Conservation (phyloP, 192 early-diverging fungal genomes). For the Pilaira anomala region DNA sequence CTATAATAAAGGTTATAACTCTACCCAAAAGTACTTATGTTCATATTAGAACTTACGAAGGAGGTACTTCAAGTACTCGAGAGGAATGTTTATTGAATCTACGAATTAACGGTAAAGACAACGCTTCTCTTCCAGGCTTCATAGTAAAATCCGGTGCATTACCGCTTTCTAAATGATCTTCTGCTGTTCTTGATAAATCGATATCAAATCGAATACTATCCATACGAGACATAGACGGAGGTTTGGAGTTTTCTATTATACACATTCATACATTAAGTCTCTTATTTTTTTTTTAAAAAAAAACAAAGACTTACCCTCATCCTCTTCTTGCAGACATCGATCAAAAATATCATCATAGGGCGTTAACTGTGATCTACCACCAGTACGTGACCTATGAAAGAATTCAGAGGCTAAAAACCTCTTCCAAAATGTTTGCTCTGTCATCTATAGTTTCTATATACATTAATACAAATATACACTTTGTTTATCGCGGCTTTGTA, state of each 20-base stretch:
- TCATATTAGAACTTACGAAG: slow-evolving; percentile 13
- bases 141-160: slow-evolving; percentile 83
- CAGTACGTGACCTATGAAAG: slow-evolving; percentile 77
- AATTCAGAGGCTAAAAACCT: slow-evolving; percentile 79
- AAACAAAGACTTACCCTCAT: slow-evolving; percentile 62
- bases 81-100: slow-evolving; percentile 88
- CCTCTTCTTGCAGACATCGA: slow-evolving; percentile 73
- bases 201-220: slow-evolving; percentile 64
- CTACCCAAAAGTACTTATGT: neutral
- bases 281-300: slow-evolving; percentile 28
- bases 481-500: too few relatives aligned
- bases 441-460: slow-evolving; percentile 32
- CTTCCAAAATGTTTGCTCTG: slow-evolving; percentile 85
- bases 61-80: slow-evolving; percentile 60
- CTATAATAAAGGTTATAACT: neutral
- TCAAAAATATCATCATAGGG: slow-evolving; percentile 76
- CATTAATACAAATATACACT: neutral
- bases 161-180: slow-evolving; percentile 73
- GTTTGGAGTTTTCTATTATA: slow-evolving; percentile 18
- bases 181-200: slow-evolving; percentile 76
- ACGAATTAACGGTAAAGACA: slow-evolving; percentile 78
- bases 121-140: slow-evolving; percentile 55
- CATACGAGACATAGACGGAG: slow-evolving; percentile 44
- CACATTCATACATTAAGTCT: neutral
- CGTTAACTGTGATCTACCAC: slow-evolving; percentile 38